phyloP scores from a whole-genome alignment of 768 basidiomycete species.

The Auricularia cornea region DNA sequence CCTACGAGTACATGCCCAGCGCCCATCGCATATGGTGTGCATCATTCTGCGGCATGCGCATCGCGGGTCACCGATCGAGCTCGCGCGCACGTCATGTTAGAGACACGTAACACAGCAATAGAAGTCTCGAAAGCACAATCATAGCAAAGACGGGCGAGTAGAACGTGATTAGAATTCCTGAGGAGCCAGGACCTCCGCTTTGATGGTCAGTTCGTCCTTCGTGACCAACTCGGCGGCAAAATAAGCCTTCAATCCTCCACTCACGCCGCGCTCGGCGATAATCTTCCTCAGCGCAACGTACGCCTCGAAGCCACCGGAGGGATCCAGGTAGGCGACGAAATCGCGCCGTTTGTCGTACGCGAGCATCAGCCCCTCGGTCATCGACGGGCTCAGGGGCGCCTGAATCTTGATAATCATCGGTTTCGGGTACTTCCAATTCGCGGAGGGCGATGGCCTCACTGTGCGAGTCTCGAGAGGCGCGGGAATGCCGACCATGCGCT shows the following conservation, averaged over 20 bases:
- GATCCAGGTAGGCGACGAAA: slow-evolving; percentile 37
- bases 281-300: slow-evolving; percentile 36
- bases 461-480: slow-evolving; percentile 32
- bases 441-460: slow-evolving; percentile 36
- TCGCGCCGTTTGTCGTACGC: slow-evolving; percentile 49
- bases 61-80: too few relatives aligned
- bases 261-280: slow-evolving; percentile 34
- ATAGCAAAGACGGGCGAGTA: too few relatives aligned
- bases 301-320: slow-evolving; percentile 22
- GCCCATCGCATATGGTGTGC: too few relatives aligned
- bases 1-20: too few relatives aligned
- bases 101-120: too few relatives aligned
- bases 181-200: slow-evolving; percentile 21
- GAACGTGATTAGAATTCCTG: background rate
- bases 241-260: slow-evolving; percentile 39
- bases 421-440: slow-evolving; percentile 24
- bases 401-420: slow-evolving; percentile 48
- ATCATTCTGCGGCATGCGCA: too few relatives aligned
- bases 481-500: background rate
- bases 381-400: slow-evolving; percentile 22
- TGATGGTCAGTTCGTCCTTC: slow-evolving; percentile 40
- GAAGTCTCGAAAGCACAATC: too few relatives aligned
- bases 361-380: slow-evolving; percentile 17
- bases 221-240: slow-evolving; percentile 44
- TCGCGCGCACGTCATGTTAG: too few relatives aligned